Percentiles rank a stretch among this genome's conserved stretches.
These are phyloP conservation scores for Neonothopanus nambi DNA, from an alignment of 1,284 basidiomycete genomes.

Conservation along the genomic window DNA sequence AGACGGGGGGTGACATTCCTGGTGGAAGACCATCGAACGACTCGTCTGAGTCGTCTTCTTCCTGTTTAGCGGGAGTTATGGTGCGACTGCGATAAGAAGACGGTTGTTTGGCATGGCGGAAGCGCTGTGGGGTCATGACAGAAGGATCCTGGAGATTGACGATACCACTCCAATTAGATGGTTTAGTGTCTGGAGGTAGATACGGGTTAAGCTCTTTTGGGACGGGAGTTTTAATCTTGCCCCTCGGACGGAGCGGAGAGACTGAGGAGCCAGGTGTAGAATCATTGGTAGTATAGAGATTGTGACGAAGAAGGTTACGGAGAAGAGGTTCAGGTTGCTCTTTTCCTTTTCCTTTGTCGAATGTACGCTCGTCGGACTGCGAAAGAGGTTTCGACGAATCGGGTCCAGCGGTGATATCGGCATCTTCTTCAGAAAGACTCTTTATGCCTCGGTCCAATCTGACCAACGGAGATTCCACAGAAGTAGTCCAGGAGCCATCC, in stretches of 20 bases:
- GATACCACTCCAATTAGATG: constrained; percentile 68
- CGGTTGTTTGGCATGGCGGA: constrained; percentile 31
- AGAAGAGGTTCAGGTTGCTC: constrained; percentile 40
- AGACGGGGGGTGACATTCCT: constrained; percentile 86
- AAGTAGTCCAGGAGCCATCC: constrained; percentile 62
- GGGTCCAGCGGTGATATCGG: constrained; percentile 14
- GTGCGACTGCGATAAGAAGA: constrained; percentile 31
- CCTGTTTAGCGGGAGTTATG: constrained; percentile 20
- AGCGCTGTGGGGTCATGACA: constrained; percentile 35
- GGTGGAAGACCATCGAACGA: constrained; percentile 60
- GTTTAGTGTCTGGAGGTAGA: constrained; percentile 50
- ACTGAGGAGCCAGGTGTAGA: constrained; percentile 29
- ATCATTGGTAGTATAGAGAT: constrained; percentile 36
- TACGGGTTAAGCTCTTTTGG: constrained; percentile 63
- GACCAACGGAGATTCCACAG: constrained; percentile 76
- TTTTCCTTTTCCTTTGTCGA: constrained; percentile 48
- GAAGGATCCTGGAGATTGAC: constrained; percentile 71
- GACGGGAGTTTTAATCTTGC: constrained; percentile 56
- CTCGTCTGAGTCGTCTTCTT: constrained; percentile 37
- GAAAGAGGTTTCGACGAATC: background rate
- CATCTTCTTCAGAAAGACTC: constrained; percentile 49
- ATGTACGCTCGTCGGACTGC: constrained; percentile 7
- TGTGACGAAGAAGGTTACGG: constrained; percentile 52
- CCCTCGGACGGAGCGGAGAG: constrained; percentile 40
- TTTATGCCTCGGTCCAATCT: constrained; percentile 70